Evolutionary conservation across 441 rosid genomes (phyloP).

Genomic region (Adansonia rubrostipa): DNA sequence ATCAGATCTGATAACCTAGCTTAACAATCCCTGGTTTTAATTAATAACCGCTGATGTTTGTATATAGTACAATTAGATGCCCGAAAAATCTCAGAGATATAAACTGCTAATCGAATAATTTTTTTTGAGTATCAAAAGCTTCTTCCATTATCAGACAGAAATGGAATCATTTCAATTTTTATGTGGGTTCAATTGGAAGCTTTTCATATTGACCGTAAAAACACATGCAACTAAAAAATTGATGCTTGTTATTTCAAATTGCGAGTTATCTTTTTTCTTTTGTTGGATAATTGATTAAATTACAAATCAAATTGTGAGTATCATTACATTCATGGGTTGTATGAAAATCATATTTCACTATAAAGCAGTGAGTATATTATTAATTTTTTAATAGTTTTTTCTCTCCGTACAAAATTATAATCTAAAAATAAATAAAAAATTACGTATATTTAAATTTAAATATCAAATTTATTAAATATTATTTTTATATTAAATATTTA

Average conservation of each 20-base stretch:
- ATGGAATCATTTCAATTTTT: slow-evolving; percentile 16
- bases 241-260: background rate
- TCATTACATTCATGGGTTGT: background rate
- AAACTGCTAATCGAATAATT: slow-evolving; percentile 5
- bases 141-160: background rate
- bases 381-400: too few relatives aligned
- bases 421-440: too few relatives aligned
- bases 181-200: background rate
- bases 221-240: too few relatives aligned
- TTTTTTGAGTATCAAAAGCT: background rate
- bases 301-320: too few relatives aligned
- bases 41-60: background rate
- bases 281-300: too few relatives aligned
- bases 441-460: too few relatives aligned
- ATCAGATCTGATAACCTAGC: slow-evolving; percentile 7
- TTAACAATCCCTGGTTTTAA: background rate
- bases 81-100: slow-evolving; percentile 13
- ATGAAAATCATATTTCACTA: slow-evolving; percentile 15
- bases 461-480: too few relatives aligned
- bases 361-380: background rate
- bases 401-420: too few relatives aligned
- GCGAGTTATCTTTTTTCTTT: background rate
- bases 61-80: background rate
- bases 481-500: too few relatives aligned
- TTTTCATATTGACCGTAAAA: background rate